Evolutionary conservation across 805 yeast genomes (phyloP), one percentile per base, ranked within the genome.

Genomic region (Metschnikowia sp.): DNA sequence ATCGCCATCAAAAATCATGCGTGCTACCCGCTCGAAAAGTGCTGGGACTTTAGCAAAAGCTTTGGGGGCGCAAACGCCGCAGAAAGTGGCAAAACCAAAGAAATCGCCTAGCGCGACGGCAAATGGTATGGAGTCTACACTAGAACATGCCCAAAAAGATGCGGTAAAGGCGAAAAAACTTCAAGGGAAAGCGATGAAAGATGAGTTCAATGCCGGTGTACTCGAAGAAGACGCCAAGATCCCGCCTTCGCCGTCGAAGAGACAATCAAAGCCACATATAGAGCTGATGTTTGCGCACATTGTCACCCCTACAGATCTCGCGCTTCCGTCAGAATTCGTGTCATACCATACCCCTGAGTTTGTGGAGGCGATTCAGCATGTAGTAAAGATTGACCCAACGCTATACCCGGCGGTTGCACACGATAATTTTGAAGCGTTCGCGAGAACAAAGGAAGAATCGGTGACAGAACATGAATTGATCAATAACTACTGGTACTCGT

Each of bases 401-500:
- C 59, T 72, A 36, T 72, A 71, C 44, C 68, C 65, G 3, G 65
- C 61, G 0, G 51, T 69, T 6, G 67, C 63, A 0, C 55, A 63
- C 44, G 50, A 49, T 36, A 62, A 67, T 34, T 72, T 70, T 48
- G 52, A 54, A 8, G 47, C 53, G 13, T 70, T 59, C 47, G 48
- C 53, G 13, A 48, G 39, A 9, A 42, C 42, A 33, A 35, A 33
- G 8, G 45, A 39, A 8, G 42, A 39, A 2, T 48, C 53, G 4
- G 31, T 29, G 2, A 8, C 35, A 30, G 52, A 34, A 9, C 31
- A 10, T 6, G 68, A 61, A 4, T 37, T 55, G 19, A 66, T 70
- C 28, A 42, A 46, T 29, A 39, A 47, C 10, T 72, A 72, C 51
- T 72, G 77, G 77, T 58, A 64, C 44, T 54, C 68, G 32, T 55